Evolutionary conservation across 768 basidiomycete species (phyloP).

Genomic region (Tephrocybe sp.): DNA sequence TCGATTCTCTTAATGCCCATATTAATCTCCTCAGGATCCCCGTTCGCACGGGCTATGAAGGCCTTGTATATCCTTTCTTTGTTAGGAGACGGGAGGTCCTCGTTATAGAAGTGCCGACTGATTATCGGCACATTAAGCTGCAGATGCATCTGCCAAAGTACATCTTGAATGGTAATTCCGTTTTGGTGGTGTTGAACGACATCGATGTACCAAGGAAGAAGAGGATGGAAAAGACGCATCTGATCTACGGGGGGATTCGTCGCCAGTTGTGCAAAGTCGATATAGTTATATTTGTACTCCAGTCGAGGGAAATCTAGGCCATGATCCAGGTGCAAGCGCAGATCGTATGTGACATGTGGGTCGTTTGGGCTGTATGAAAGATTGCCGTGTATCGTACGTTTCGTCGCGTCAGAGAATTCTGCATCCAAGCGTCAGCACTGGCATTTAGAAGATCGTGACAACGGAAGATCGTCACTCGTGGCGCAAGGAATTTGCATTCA

Average conservation of each 20-base stretch:
- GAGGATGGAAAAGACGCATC: conserved; percentile 58
- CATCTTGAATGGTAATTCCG: conserved; percentile 60
- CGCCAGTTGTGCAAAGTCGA: conserved; percentile 56
- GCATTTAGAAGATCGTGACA: neutral
- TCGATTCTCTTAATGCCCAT: conserved; percentile 58
- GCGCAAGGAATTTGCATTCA: no score
- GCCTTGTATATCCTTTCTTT: conserved; percentile 42
- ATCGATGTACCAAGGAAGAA: conserved; percentile 71
- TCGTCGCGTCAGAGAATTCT: conserved; percentile 28
- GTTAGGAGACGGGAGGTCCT: conserved; percentile 47
- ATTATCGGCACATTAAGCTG: conserved; percentile 46
- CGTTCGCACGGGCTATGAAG: conserved; percentile 45
- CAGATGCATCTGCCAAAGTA: conserved; percentile 46
- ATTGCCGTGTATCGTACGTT: conserved; percentile 29
- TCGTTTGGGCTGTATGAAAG: conserved; percentile 26
- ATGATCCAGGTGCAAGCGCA: conserved; percentile 40
- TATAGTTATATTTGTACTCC: conserved; percentile 38
- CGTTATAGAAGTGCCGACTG: conserved; percentile 58
- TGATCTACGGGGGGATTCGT: conserved; percentile 47
- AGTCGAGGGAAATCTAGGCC: conserved; percentile 45
- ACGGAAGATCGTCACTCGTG: neutral
- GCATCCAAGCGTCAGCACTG: conserved; percentile 17
- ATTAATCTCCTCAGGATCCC: conserved; percentile 28
- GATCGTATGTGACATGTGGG: conserved; percentile 47
- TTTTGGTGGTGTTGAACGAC: conserved; percentile 42